Base-by-base conservation (phyloP, 192 early-diverging fungal genomes). In the Glomus cerebriforme region DNA sequence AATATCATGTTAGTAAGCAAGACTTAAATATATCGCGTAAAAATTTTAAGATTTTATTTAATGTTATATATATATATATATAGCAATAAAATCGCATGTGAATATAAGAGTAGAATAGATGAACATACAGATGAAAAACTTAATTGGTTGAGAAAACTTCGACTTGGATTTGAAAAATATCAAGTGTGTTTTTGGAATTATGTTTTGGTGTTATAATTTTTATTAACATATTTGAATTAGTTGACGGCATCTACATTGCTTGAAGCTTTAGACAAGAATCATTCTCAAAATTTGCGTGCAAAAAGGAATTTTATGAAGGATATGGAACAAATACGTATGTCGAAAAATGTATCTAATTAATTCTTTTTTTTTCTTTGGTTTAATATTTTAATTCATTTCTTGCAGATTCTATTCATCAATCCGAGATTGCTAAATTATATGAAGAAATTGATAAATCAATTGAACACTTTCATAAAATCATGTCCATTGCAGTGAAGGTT, bases 101-200 rank as follows among this genome's bases (percentile, higher is more conserved):
- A 75, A n/a, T 75, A 75, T 60, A 75, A 75, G 32, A n/a, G 29
- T 35, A 47, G 32, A 32, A 75, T 75, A 59, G 73, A 75, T 37
- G 73, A 75, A 75, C n/a, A 59, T 34, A 31, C 47, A 3, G 73
- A 75, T 24, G 54, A 75, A 39, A 75, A 10, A 39, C 22, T 34
- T 29, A 60, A 60, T 60, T 60, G 58, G 12, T 75, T 75, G 35
- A 75, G 58, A 34, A 75, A 75, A 62, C 70, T 79, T 17, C 39
- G 17, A 27, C 34, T 72, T n/a, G 78, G 78, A 39, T 79, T 79
- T 26, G 78, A 79, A 24, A 73, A 79, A n/a, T 79, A 79, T 72
- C 78, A 73, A 39, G 78, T 79, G 26, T 3, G 12, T 31, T 24
- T n/a, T n/a, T n/a, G n/a, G n/a, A n/a, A n/a, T n/a, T n/a, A n/a